Evolutionary conservation across 2,329 filamentous ascomycete genomes (phyloP), one percentile per base, ranked within the genome.

Genomic region (Trichoderma atrobrunneum): DNA sequence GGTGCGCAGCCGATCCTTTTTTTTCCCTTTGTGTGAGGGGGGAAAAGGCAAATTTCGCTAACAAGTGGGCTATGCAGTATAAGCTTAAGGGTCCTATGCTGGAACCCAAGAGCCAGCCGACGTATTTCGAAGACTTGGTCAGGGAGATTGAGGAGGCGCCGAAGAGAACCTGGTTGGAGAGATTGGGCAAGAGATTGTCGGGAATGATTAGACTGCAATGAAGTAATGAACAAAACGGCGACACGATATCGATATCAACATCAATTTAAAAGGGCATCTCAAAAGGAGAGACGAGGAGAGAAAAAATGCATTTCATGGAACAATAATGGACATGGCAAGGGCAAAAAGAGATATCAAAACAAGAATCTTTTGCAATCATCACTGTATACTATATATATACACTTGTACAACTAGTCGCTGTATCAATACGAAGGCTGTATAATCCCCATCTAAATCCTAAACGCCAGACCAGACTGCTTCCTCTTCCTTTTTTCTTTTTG

Each of bases 81-180:
- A 80, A 81, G 72, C 78, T 83, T 34, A 85, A 80, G n/a, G 85
- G 86, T 54, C 80, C 81, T 5, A 80, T 91, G 57, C 81, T 91
- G 72, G 80, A 84, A 68, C 90, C 90, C 16, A 85, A 84, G 78
- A 90, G 88, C 76, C 89, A 91, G 75, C 90, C 90, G 48, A 87
- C 85, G 0, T 90, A 92, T 78, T 92, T 90, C 77, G 79, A 83
- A 24, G 87, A 91, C 74, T 79, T 92, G 34, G 78, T 91, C 1
- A 83, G 81, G 68, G 90, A 92, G 79, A 84, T 92, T 28, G 87
- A 91, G 43, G 87, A 87, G 75, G 90, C 88, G 4, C 90, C 90
- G 2, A 86, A 82, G 54, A 82, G 90, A 72, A 85, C 85, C 8
- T 89, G 85, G 82, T 77, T 87, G 26, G 83, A 85, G 64, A 83